Evolutionary conservation across 768 basidiomycete genomes (phyloP).

Genomic region (Neoboletus brunneissimus): DNA sequence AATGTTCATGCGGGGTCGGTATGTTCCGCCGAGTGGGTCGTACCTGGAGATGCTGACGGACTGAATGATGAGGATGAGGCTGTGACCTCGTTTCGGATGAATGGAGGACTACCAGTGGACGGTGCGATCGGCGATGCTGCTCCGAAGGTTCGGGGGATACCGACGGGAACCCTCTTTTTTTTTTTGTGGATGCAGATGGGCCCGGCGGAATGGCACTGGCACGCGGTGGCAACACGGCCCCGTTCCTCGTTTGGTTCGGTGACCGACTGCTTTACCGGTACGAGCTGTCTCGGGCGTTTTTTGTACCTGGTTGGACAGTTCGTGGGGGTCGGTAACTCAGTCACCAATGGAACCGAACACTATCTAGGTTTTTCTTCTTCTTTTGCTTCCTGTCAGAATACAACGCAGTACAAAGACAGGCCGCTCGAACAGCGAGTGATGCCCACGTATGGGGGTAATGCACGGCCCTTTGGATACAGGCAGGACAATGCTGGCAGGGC

Average conservation of each 20-base stretch:
- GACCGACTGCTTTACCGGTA: background rate
- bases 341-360: too few species aligned
- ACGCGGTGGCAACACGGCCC: background rate
- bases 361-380: too few species aligned
- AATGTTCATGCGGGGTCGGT: too few species aligned
- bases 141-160: background rate
- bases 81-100: too few species aligned
- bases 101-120: too few species aligned
- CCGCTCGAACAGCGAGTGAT: background rate
- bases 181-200: too few species aligned
- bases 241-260: background rate
- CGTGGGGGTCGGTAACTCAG: background rate
- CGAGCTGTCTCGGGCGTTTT: too few species aligned
- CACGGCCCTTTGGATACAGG: background rate
- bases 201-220: background rate
- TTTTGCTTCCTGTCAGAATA: background rate
- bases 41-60: too few species aligned
- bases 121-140: too few species aligned
- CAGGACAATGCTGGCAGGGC: background rate
- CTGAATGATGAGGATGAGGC: too few species aligned
- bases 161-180: background rate
- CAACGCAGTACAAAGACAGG: background rate
- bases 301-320: background rate
- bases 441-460: too few species aligned
- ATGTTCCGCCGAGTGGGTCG: too few species aligned